Base-by-base conservation (phyloP, 345 rosid species). In the Trapa incisa region DNA sequence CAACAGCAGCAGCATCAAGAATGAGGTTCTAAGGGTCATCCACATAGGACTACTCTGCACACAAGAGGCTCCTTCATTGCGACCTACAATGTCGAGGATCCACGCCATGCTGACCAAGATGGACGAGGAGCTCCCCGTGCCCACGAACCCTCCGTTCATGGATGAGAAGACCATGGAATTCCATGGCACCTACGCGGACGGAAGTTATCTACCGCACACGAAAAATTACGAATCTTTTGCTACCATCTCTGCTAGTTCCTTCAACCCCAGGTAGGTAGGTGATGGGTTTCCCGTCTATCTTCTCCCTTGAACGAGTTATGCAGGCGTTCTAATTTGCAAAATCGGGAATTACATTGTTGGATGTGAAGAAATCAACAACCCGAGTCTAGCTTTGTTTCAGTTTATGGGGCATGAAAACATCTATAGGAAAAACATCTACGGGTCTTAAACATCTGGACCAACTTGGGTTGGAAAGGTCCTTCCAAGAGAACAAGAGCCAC, bases 151-250 rank as follows among this genome's bases (percentile, higher is more conserved):
- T 39, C 96, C 98, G 6, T 93, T 93, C 70, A 81, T 82, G 58
- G 99, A 90, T 45, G 96, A 88, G 79, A 75, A 67, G 72, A 86
- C 92, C 37, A 82, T 94, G 99, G 92, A 91, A 75, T 78, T 94
- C 17, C 73, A 80, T 39, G 89, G 84, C 66, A 58, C 72, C 1
- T 65, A 38, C 6, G 87, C 81, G 70, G 81, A 81, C 38, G 72
- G 70, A 32, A 13, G 64, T 54, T 48, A 52, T 36, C 84, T 82
- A 43, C 79, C 80, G 1, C 80, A 79, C 67, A 70, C 80, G 45
- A 86, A 76, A 52, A 71, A 65, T 50, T 71, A 78, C 17, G 84
- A 80, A 33, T 93, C 98, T 33, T 65, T 82, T 38, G 96, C 96
- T 39, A 82, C 77, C 2, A 66, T 88, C 61, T 73, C 83, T 0